Base-by-base conservation (phyloP, 108 stramenopile genomes). In the Nitzschia putrida region DNA sequence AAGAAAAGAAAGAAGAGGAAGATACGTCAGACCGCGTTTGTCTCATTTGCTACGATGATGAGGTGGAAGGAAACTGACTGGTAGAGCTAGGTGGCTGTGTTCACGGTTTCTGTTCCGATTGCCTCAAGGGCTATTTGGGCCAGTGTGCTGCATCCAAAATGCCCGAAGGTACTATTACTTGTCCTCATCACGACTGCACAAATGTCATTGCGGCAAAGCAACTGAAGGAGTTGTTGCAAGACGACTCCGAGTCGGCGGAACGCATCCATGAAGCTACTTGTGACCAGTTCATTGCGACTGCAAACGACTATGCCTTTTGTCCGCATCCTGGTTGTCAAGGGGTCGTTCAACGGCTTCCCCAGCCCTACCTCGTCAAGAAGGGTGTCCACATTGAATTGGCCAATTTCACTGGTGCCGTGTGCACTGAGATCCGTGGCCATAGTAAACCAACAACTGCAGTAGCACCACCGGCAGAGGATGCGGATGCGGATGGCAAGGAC, bases 181-280 rank as follows among this genome's bases (percentile, higher is more conserved):
- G 84, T 53, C 84, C 84, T 0, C 78, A 82, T 56, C 84, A 85
- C 52, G 72, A 76, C 7, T 85, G 84, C 57, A 37, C 57, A 0
- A 22, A 50, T n/a, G 23, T 58, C 5, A 14, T 85, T n/a, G n/a
- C 61, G 7, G 14, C n/a, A 11, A 1, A 9, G 2, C 61, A 80
- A 38, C 16, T 85, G 40, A 38, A 56, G 12, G 20, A 12, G 12
- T 29, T 81, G 37, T 29, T 77, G 25, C 55, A 56, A 29, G 69
- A 71, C 55, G 42, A 69, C 22, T 49, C 64, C 26, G 61, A 76
- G n/a, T 51, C 29, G 8, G 40, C 66, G 24, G 51, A n/a, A 10
- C 55, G 72, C 8, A 69, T 85, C 8, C 3, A 66, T 7, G 64
- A 82, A 34, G 74, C 78, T 18, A 68, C 73, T 1, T 64, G 59